Evolutionary conservation across 1,284 basidiomycete species (phyloP), one percentile per base, ranked within the genome.

Genomic region (Pisolithus thermaeus): DNA sequence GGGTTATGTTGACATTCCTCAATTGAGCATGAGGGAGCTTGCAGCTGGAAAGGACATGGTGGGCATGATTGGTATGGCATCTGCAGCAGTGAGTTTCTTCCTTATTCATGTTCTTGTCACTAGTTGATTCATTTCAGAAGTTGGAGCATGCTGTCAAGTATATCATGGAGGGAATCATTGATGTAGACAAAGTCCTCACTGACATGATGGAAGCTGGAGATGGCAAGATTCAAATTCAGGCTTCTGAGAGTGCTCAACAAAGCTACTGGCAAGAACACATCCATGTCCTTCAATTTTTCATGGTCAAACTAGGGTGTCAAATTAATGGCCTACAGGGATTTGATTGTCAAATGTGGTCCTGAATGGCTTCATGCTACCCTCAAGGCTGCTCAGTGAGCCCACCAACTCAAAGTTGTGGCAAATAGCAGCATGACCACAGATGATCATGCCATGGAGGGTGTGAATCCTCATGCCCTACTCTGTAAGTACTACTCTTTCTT

Each of bases 221-320:
- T n/a, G 44, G 49, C 4, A 59, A 59, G 42, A 43, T 57, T 23
- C 27, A 9, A 9, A 36, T 8, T 49, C 42, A 59, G 11, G 2
- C 32, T 59, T 28, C 52, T 35, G 1, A 59, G 54, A 39, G 53
- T 44, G 0, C 44, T 59, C 43, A 59, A 59, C 37, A 53, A 54
- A 38, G 52, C 12, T 0, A 56, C 54, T 1, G 48, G 49, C 6
- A 49, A 40, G 27, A 41, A 16, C 28, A 38, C 3, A 30, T 49
- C n/a, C 18, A 20, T 20, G 18, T 20, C 18, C 18, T 20, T 20
- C 18, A 20, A 20, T 20, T 20, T 20, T 20, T 20, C 18, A 20
- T 20, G 18, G 18, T 20, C 1, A 1, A 20, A 20, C 18, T 20
- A 1, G 1, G 18, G 18, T 20, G 18, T 20, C 18, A 20, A 20